Percentiles rank a stretch among this genome's conserved stretches.
Conservation (phyloP, 1,284 basidiomycete genomes). For the Cystobasidium slooffiae region DNA sequence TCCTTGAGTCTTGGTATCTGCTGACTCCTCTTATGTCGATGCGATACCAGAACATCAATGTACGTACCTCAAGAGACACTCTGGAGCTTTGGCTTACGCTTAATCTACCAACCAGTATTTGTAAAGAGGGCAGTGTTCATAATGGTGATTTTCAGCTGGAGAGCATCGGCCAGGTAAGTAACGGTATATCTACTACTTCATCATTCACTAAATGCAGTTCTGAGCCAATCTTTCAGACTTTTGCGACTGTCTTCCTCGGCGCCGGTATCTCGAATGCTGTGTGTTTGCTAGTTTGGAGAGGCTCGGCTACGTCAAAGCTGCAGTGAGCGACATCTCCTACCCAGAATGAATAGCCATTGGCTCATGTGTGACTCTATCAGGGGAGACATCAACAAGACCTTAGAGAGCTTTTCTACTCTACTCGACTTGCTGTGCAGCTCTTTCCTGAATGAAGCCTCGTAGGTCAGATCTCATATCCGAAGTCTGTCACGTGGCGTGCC, state of each 20-base stretch:
- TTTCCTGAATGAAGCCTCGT: slow-evolving; percentile 71
- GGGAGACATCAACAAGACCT: slow-evolving; percentile 74
- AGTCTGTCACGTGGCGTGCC: no score
- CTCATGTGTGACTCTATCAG: slow-evolving; percentile 43
- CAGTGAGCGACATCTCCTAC: slow-evolving; percentile 61
- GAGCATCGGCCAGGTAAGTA: slow-evolving; percentile 54
- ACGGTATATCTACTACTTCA: not conserved
- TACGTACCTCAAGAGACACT: slow-evolving; percentile 49
- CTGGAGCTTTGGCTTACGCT: not conserved
- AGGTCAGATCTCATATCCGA: slow-evolving; percentile 4
- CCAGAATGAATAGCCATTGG: not conserved
- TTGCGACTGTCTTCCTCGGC: slow-evolving; percentile 77
- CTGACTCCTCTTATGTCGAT: not conserved
- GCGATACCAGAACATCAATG: slow-evolving; percentile 36
- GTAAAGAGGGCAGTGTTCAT: slow-evolving; percentile 84
- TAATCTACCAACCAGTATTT: slow-evolving; percentile 62
- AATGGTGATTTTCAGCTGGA: slow-evolving; percentile 58
- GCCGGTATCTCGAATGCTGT: slow-evolving; percentile 77
- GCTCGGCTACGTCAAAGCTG: slow-evolving; percentile 80
- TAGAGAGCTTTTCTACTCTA: slow-evolving; percentile 84
- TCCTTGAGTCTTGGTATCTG: not conserved
- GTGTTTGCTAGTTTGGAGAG: slow-evolving; percentile 79
- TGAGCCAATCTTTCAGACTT: slow-evolving; percentile 61
- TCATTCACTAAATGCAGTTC: not conserved
- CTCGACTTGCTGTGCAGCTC: slow-evolving; percentile 76